A percentile compares a stretch with the other conserved stretches of the same genome.
Conservation (phyloP, 805 yeast genomes). For the Cephaloascus fragrans region DNA sequence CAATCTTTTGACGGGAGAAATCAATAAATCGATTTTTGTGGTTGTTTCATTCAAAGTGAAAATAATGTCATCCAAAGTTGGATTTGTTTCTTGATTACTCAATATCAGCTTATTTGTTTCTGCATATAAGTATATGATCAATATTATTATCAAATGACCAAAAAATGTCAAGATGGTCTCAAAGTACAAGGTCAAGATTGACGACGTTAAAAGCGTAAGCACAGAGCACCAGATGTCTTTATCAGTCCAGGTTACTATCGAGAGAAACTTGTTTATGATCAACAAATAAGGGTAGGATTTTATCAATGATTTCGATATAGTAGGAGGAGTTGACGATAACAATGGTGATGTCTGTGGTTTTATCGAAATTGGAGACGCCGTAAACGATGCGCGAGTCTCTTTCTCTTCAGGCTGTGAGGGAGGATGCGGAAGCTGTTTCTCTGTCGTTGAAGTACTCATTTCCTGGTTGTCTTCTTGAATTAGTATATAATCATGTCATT, state of each 20-base stretch:
- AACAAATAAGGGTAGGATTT: conserved; percentile 79
- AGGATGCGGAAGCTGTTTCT: not conserved
- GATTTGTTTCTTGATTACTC: conserved; percentile 50
- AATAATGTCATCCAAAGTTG: conserved; percentile 82
- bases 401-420: not conserved
- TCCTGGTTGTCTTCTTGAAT: too few species aligned
- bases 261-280: conserved; percentile 57
- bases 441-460: too few species aligned
- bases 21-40: conserved; percentile 63
- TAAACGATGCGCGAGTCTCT: not conserved
- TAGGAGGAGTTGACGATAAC: conserved; percentile 82
- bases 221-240: conserved; percentile 73
- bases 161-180: conserved; percentile 70
- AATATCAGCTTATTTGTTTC: conserved; percentile 46
- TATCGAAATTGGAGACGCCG: not conserved
- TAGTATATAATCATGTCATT: too few species aligned
- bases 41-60: conserved; percentile 67
- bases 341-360: conserved; percentile 65
- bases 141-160: conserved; percentile 71
- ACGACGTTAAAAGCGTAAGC: conserved; percentile 44
- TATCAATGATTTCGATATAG: conserved; percentile 75
- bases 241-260: conserved; percentile 84
- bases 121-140: conserved; percentile 49
- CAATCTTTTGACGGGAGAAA: conserved; percentile 70
- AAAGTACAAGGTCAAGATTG: conserved; percentile 61